Conservation (phyloP, 805 yeast species). For the Cyberlindnera maritima region DNA sequence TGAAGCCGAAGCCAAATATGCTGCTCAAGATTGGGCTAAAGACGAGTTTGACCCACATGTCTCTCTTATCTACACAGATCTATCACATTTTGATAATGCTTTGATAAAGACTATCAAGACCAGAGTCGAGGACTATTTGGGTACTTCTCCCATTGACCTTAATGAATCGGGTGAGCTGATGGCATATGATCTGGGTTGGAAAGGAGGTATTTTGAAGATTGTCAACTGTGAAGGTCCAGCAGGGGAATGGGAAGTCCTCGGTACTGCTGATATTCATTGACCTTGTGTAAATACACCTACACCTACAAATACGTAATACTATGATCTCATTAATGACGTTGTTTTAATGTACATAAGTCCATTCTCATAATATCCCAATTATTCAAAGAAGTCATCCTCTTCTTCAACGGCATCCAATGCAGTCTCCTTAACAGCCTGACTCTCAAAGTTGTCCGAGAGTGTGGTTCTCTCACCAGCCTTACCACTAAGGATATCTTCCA, state of each 20-base stretch:
- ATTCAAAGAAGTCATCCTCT: slow-evolving; percentile 30
- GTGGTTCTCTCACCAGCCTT: slow-evolving; percentile 23
- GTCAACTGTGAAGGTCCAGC: slow-evolving; percentile 73
- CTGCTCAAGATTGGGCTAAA: slow-evolving; percentile 56
- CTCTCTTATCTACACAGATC: slow-evolving; percentile 64
- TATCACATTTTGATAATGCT: slow-evolving; percentile 66
- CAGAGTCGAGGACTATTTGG: slow-evolving; percentile 63
- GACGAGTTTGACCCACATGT: slow-evolving; percentile 69
- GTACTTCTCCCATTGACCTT: slow-evolving; percentile 23
- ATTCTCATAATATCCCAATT: too few relatives aligned
- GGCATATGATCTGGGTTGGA: slow-evolving; percentile 50
- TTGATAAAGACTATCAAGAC: slow-evolving; percentile 59
- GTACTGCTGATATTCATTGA: slow-evolving; percentile 37
- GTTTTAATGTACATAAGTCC: not conserved
- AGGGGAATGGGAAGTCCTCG: slow-evolving; percentile 64
- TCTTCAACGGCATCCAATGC: slow-evolving; percentile 27
- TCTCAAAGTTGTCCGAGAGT: slow-evolving; percentile 19
- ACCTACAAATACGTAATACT: not conserved
- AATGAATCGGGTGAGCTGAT: slow-evolving; percentile 23
- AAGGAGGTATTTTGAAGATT: slow-evolving; percentile 55
- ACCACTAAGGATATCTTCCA: slow-evolving; percentile 41
- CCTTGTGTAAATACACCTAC: not conserved
- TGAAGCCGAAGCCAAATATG: slow-evolving; percentile 33
- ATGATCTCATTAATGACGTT: not conserved
- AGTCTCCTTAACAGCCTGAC: slow-evolving; percentile 13